Conservation (phyloP, 768 basidiomycete genomes). For the Lactifluus echinatus region DNA sequence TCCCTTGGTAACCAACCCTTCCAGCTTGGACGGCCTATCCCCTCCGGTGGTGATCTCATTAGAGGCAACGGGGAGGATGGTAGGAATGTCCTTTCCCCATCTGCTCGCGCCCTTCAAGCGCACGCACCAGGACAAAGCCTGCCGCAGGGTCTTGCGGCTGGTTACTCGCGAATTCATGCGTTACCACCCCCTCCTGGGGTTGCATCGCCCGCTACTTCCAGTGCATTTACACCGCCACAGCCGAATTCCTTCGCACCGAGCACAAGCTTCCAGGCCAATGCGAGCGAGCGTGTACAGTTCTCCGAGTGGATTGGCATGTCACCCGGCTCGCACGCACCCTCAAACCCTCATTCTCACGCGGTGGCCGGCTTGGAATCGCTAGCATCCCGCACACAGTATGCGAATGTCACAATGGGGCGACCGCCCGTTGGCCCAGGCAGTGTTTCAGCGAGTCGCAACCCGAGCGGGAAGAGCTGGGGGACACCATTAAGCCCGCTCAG, state of each 20-base stretch:
- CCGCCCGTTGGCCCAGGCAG: conserved; percentile 17
- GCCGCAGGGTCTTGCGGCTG: conserved; percentile 87
- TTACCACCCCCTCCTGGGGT: conserved; percentile 33
- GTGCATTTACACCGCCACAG: conserved; percentile 25
- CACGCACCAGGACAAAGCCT: conserved; percentile 89
- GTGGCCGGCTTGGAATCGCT: conserved; percentile 37
- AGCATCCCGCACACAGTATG: conserved; percentile 50
- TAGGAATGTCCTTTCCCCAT: conserved; percentile 46
- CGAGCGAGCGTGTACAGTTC: conserved; percentile 20
- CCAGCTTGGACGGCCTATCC: conserved; percentile 30
- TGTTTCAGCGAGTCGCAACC: conserved; percentile 22
- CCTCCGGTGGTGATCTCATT: conserved; percentile 22
- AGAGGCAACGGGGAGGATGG: conserved; percentile 24
- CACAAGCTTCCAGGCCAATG: conserved; percentile 22
- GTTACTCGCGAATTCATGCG: conserved; percentile 84
- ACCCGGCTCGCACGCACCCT: conserved; percentile 23
- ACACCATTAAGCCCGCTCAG: conserved; percentile 52
- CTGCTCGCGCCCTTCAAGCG: conserved; percentile 69
- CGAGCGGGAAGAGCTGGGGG: conserved; percentile 31
- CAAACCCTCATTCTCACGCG: conserved; percentile 25
- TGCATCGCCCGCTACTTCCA: conserved; percentile 30
- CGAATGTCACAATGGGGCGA: conserved; percentile 32
- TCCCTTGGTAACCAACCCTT: conserved; percentile 34
- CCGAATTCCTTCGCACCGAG: conserved; percentile 23
- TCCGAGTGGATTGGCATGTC: conserved; percentile 29